Conservation (phyloP, 2,329 filamentous ascomycete species). For the Cercospora citrullina region DNA sequence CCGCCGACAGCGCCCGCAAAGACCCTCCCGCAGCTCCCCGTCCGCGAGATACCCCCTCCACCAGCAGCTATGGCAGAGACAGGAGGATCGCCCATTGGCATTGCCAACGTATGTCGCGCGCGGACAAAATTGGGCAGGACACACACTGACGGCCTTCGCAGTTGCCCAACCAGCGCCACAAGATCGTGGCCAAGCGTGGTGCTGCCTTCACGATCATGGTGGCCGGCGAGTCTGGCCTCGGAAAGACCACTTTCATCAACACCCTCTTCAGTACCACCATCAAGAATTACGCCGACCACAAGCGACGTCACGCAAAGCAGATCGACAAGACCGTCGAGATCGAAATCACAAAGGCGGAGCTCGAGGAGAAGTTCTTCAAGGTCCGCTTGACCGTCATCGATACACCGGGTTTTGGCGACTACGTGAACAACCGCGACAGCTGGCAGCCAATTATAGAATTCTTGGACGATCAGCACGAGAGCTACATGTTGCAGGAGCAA, state of each 20-base stretch:
- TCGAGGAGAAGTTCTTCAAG: slow-evolving; percentile 99
- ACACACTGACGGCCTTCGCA: slow-evolving; percentile 45
- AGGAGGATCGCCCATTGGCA: slow-evolving; percentile 64
- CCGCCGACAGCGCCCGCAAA: slow-evolving; percentile 11
- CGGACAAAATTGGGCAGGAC: background rate
- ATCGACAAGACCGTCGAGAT: slow-evolving; percentile 99
- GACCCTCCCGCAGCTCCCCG: slow-evolving; percentile 13
- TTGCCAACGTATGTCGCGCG: slow-evolving; percentile 65
- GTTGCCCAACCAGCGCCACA: slow-evolving; percentile 72
- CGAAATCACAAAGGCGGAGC: slow-evolving; percentile 98
- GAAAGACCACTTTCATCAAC: slow-evolving; percentile 99
- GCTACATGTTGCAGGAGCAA: slow-evolving; percentile 99
- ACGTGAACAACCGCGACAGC: slow-evolving; percentile 99
- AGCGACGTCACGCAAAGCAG: slow-evolving; percentile 98
- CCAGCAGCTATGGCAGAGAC: slow-evolving; percentile 60
- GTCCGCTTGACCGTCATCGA: slow-evolving; percentile 98
- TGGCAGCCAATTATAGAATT: slow-evolving; percentile 99
- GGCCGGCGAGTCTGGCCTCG: slow-evolving; percentile 95
- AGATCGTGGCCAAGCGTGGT: slow-evolving; percentile 78
- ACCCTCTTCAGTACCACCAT: slow-evolving; percentile 99
- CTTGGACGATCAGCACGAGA: slow-evolving; percentile 99
- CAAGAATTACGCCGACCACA: slow-evolving; percentile 99
- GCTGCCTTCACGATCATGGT: slow-evolving; percentile 99
- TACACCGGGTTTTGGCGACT: slow-evolving; percentile 98
- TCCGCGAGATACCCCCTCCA: slow-evolving; percentile 9